These are phyloP conservation scores for Papilionanthe hybrid DNA, from an alignment of 116 monocot species.

Conservation along the genomic window DNA sequence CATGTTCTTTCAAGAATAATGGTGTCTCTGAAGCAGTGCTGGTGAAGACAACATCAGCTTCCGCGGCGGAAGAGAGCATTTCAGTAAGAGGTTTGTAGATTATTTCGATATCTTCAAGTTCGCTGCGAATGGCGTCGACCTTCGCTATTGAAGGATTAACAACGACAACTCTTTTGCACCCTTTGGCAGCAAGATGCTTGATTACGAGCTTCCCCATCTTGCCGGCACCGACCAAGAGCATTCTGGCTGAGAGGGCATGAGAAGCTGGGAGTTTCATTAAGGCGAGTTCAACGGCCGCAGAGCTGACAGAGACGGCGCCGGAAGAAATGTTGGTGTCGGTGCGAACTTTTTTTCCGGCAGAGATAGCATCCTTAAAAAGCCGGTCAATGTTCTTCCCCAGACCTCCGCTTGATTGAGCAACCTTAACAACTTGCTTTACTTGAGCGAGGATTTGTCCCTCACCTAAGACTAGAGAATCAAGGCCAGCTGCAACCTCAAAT, in stretches of 20 bases:
- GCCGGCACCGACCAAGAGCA: conserved; percentile 93
- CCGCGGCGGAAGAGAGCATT: conserved; percentile 66
- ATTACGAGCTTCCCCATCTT: conserved; percentile 99
- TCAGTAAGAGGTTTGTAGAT: conserved; percentile 77
- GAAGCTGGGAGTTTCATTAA: conserved; percentile 78
- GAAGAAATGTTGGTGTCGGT: conserved; percentile 90
- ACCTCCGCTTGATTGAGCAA: conserved; percentile 68
- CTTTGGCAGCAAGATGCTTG: conserved; percentile 88
- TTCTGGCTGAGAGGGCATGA: conserved; percentile 45
- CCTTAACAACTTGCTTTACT: conserved; percentile 87
- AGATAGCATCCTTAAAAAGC: conserved; percentile 96
- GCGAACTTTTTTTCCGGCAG: conserved; percentile 80
- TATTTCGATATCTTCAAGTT: conserved; percentile 71
- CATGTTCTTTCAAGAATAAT: conserved; percentile 72
- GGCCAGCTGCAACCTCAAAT: conserved; percentile 91
- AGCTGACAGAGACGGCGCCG: conserved; percentile 97
- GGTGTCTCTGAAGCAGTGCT: conserved; percentile 92
- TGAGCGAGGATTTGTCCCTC: conserved; percentile 63
- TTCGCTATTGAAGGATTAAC: conserved; percentile 73
- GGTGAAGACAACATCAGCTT: conserved; percentile 93
- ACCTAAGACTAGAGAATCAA: conserved; percentile 91
- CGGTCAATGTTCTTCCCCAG: conserved; percentile 91
- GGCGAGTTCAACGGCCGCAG: conserved; percentile 96
- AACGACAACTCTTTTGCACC: conserved; percentile 75
- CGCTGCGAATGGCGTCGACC: conserved; percentile 70